Percentiles rank a stretch among this genome's conserved stretches.
Evolutionary conservation across 768 basidiomycete species (phyloP).

Genomic region (Mycena olivaceomarginata): DNA sequence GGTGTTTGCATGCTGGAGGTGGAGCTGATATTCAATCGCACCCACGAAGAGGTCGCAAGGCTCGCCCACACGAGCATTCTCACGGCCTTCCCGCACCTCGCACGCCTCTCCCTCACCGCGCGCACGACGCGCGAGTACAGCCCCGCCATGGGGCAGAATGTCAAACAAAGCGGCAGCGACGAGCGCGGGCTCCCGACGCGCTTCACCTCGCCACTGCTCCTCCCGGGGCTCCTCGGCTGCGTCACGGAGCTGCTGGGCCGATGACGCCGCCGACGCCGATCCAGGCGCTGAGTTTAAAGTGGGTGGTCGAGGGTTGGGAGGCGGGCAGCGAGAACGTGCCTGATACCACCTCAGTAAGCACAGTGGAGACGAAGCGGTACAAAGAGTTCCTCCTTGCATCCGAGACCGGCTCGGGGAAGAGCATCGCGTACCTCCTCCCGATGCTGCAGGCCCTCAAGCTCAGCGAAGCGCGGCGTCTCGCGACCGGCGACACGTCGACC

Average conservation of each 20-base stretch:
- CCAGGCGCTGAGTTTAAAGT: slow-evolving; percentile 85
- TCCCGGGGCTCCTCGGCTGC: slow-evolving; percentile 77
- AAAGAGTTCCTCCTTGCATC: slow-evolving; percentile 84
- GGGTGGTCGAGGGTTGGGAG: slow-evolving; percentile 65
- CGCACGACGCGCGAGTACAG: slow-evolving; percentile 34
- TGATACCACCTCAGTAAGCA: not conserved
- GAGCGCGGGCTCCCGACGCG: slow-evolving; percentile 53
- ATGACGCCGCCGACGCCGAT: slow-evolving; percentile 82
- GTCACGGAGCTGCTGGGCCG: slow-evolving; percentile 75
- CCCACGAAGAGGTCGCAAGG: not conserved
- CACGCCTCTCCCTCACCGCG: slow-evolving; percentile 2
- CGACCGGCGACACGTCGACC: slow-evolving; percentile 11
- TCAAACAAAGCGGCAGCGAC: not conserved
- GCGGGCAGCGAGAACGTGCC: slow-evolving; percentile 26
- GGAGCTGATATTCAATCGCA: not conserved
- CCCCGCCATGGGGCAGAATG: slow-evolving; percentile 34
- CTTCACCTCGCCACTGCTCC: slow-evolving; percentile 83
- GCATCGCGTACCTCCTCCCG: slow-evolving; percentile 92
- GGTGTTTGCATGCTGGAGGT: not conserved
- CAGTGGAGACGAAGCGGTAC: slow-evolving; percentile 48
- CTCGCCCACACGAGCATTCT: not conserved
- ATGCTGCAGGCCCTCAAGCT: slow-evolving; percentile 86
- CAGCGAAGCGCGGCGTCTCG: slow-evolving; percentile 31
- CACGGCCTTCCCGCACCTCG: not conserved
- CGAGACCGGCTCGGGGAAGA: slow-evolving; percentile 95